phyloP scores from a whole-genome alignment of 2,329 filamentous ascomycete species.

The Botryosphaeria agaves region DNA sequence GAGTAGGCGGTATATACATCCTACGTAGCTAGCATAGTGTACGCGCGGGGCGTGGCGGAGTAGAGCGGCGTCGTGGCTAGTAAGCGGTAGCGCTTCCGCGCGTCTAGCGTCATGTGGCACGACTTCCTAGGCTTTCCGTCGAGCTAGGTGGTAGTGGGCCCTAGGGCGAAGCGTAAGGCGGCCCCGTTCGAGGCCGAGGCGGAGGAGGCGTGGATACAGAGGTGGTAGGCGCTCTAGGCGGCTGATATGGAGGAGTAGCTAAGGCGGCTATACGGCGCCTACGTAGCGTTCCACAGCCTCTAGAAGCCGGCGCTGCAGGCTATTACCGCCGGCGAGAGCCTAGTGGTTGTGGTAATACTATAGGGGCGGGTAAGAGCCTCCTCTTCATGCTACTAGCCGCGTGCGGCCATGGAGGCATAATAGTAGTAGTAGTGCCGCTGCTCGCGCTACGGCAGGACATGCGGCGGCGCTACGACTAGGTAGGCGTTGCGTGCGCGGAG shows the following conservation, averaged over 20 bases:
- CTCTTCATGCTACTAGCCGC: conserved; percentile 12
- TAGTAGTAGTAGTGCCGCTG: conserved; percentile 10
- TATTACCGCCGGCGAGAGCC: conserved; percentile 8
- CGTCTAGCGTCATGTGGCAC: not conserved
- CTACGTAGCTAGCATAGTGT: not conserved
- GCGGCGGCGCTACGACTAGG: conserved; percentile 3
- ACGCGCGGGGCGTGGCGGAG: not conserved
- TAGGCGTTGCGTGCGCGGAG: conserved; percentile 5
- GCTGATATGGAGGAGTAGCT: conserved; percentile 5
- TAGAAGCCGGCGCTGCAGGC: conserved; percentile 8
- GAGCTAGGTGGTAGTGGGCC: not conserved
- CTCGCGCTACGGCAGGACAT: conserved; percentile 6
- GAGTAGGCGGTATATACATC: not conserved
- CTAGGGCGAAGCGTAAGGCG: not conserved
- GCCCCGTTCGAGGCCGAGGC: not conserved
- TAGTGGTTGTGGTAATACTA: conserved; percentile 9
- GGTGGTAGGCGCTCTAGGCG: conserved; percentile 3
- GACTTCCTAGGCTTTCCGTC: not conserved
- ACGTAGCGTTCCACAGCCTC: conserved; percentile 8
- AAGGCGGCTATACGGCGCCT: conserved; percentile 5
- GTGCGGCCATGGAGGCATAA: conserved; percentile 3
- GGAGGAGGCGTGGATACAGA: conserved; percentile 3
- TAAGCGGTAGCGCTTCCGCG: not conserved
- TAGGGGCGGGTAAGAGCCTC: conserved; percentile 11
- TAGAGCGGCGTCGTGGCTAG: not conserved